Conservation (phyloP, 2,329 filamentous ascomycete species). For the Fusarium anthophilum region DNA sequence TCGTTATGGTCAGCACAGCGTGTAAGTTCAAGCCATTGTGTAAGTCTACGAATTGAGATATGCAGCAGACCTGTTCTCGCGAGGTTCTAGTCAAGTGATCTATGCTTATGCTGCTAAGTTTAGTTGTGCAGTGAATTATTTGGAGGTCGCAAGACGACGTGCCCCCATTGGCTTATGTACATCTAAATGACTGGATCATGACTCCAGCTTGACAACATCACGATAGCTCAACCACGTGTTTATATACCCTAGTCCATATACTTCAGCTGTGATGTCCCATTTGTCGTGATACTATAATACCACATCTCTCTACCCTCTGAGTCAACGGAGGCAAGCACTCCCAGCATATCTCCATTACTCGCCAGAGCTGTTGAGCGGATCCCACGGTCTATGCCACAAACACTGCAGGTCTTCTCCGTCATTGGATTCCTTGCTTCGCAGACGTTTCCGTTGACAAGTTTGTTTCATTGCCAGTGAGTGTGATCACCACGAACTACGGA, state of each 20-base stretch:
- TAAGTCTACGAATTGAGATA: too few species aligned
- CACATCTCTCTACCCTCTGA: not conserved
- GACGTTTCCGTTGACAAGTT: not conserved
- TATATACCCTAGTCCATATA: rapidly evolving
- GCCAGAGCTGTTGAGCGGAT: not conserved
- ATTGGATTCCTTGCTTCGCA: not conserved
- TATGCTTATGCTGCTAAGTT: too few species aligned
- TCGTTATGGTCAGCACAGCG: too few species aligned
- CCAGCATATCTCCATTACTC: not conserved
- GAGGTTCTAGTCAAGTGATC: too few species aligned
- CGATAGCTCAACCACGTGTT: rapidly evolving
- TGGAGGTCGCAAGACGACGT: too few species aligned
- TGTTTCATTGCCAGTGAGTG: not conserved
- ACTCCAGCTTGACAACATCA: rapidly evolving
- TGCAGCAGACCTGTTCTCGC: too few species aligned
- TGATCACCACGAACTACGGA: not conserved
- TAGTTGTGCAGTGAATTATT: too few species aligned
- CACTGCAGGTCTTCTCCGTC: not conserved
- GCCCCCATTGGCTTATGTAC: too few species aligned
- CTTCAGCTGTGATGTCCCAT: rapidly evolving
- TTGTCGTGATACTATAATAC: not conserved
- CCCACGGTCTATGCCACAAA: not conserved
- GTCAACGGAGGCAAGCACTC: not conserved
- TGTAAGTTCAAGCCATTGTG: too few species aligned
- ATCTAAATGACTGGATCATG: too few species aligned